A percentile compares a stretch with the other conserved stretches of the same genome.
Evolutionary conservation across 2,329 filamentous ascomycete genomes (phyloP).

Genomic region (Hypomyces rosellus): DNA sequence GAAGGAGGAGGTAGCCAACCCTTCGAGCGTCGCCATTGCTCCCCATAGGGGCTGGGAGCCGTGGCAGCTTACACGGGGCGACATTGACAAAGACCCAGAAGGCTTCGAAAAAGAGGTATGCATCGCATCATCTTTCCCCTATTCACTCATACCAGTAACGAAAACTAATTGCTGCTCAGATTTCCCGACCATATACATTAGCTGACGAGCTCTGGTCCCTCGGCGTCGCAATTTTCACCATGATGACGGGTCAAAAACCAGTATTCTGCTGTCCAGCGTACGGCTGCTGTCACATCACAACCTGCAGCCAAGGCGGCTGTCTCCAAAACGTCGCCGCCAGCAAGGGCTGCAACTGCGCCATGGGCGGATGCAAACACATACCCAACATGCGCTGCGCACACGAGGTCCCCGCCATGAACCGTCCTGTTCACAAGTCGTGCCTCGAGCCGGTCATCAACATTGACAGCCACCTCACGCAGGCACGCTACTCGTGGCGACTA

Average conservation of each 20-base stretch:
- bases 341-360: conserved; percentile 16
- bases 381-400: conserved; percentile 10
- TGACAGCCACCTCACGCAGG: conserved; percentile 20
- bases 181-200: conserved; percentile 28
- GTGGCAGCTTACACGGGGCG: conserved; percentile 2
- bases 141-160: not conserved
- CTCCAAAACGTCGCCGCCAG: conserved; percentile 15
- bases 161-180: conserved; percentile 19
- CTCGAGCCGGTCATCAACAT: conserved; percentile 23
- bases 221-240: conserved; percentile 32
- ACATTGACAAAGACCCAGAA: conserved; percentile 11
- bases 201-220: conserved; percentile 33
- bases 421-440: conserved; percentile 17
- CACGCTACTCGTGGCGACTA: conserved; percentile 24
- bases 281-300: conserved; percentile 22
- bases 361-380: conserved; percentile 20
- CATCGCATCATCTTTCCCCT: not conserved
- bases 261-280: conserved; percentile 15
- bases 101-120: not conserved
- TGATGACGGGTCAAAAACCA: conserved; percentile 31
- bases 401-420: conserved; percentile 7
- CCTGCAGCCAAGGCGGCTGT: conserved; percentile 24
- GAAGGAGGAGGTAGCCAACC: not conserved
- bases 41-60: conserved; percentile 13
- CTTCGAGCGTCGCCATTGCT: conserved; percentile 13